A percentile compares a stretch with the other conserved stretches of the same genome.
Conservation (phyloP, 176 grass and related monocot species). For the Eragrostis curvula region DNA sequence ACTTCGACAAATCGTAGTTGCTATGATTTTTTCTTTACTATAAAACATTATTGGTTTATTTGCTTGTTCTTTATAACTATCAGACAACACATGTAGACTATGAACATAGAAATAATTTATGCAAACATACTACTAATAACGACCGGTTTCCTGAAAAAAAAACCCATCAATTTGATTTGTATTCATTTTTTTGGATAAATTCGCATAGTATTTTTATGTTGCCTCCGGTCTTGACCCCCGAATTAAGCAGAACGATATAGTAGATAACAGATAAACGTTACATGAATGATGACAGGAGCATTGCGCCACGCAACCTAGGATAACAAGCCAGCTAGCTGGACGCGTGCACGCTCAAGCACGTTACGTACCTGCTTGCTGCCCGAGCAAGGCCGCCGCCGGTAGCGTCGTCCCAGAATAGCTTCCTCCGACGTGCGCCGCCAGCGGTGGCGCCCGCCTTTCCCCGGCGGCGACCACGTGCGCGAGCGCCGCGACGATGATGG, state of each 20-base stretch:
- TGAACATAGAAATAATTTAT: background rate
- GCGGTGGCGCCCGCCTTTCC: background rate
- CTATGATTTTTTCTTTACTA: background rate
- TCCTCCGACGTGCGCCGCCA: background rate
- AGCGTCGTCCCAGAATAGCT: background rate
- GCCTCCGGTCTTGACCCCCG: background rate
- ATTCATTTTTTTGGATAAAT: no score
- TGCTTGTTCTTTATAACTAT: no score
- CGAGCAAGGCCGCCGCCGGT: background rate
- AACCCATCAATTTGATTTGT: background rate
- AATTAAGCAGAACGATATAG: no score
- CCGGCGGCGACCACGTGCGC: conserved; percentile 41
- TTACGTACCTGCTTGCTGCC: conserved; percentile 44
- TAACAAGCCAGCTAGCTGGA: background rate
- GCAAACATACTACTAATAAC: no score
- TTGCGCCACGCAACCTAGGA: background rate
- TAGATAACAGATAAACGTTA: background rate
- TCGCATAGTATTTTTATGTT: no score
- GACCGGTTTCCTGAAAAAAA: background rate
- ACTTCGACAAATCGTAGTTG: no score
- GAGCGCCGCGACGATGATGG: conserved; percentile 55
- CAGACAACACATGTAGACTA: no score
- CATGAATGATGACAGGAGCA: background rate
- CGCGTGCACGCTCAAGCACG: background rate
- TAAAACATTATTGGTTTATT: no score